Evolutionary conservation across 1,284 basidiomycete species (phyloP).

Genomic region (Hypsizygus ulmarius): DNA sequence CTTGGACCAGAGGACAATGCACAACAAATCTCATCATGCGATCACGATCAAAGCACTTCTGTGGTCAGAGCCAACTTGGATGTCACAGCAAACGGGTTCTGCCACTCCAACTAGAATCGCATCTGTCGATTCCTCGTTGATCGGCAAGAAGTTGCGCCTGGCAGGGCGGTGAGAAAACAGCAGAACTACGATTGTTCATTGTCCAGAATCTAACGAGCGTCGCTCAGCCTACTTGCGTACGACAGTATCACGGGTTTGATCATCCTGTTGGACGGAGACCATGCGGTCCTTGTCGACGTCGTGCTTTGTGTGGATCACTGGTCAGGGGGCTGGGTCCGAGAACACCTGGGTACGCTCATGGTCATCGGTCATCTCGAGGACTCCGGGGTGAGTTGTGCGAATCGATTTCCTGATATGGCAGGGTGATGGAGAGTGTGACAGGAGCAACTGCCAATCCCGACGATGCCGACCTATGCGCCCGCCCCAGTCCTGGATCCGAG

Average conservation of each 20-base stretch:
- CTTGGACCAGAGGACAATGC: too few relatives aligned
- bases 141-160: conserved; percentile 45
- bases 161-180: conserved; percentile 39
- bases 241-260: conserved; percentile 44
- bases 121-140: conserved; percentile 29
- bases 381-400: conserved; percentile 3
- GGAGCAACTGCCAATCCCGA: conserved; percentile 38
- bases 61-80: neutral
- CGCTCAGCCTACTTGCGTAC: conserved; percentile 49
- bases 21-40: too few relatives aligned
- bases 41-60: too few relatives aligned
- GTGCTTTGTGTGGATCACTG: conserved; percentile 45
- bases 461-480: conserved; percentile 35
- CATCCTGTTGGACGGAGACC: conserved; percentile 44
- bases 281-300: conserved; percentile 52
- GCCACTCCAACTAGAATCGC: conserved; percentile 36
- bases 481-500: conserved; percentile 35
- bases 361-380: conserved; percentile 55
- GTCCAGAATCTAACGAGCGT: neutral
- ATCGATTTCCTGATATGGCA: neutral
- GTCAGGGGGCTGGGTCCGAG: conserved; percentile 45
- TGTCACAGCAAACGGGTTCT: conserved; percentile 34
- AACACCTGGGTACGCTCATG: conserved; percentile 48
- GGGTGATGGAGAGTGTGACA: conserved; percentile 14
- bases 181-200: neutral